These are phyloP conservation scores for Epichloe glyceriae DNA, from an alignment of 2,329 filamentous ascomycete genomes.

Conservation along the genomic window DNA sequence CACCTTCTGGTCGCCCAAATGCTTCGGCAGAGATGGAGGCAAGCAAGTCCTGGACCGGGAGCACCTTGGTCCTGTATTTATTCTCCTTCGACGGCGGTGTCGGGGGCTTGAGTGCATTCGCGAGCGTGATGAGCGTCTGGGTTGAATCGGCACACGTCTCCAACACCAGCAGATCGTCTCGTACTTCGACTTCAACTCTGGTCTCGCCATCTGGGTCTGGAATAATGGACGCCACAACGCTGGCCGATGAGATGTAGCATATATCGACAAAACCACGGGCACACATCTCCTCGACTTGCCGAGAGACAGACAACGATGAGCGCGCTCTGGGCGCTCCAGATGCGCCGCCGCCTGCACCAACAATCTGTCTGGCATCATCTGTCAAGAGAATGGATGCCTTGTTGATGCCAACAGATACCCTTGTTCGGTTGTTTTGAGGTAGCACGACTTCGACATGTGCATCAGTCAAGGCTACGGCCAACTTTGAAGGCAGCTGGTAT, in stretches of 20 bases:
- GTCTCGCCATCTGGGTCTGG: conserved; percentile 36
- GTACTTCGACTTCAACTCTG: conserved; percentile 67
- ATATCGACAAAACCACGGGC: conserved; percentile 71
- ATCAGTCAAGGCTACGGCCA: conserved; percentile 66
- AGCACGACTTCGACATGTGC: conserved; percentile 57
- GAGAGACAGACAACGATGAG: conserved; percentile 25
- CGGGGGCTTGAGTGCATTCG: conserved; percentile 72
- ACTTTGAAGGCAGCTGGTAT: conserved; percentile 59
- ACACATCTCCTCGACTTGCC: conserved; percentile 44
- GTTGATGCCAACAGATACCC: conserved; percentile 53
- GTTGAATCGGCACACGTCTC: conserved; percentile 97
- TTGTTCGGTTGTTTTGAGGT: conserved; percentile 50
- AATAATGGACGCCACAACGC: conserved; percentile 48
- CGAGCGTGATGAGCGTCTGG: conserved; percentile 70
- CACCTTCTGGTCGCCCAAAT: conserved; percentile 49
- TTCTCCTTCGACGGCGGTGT: conserved; percentile 67
- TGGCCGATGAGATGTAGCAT: conserved; percentile 75
- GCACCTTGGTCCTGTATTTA: conserved; percentile 77
- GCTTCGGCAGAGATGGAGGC: conserved; percentile 83
- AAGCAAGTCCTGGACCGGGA: conserved; percentile 78
- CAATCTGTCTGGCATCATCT: conserved; percentile 47
- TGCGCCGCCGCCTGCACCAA: conserved; percentile 8
- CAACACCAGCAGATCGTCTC: conserved; percentile 75
- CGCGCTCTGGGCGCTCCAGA: conserved; percentile 12
- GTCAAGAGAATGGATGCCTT: conserved; percentile 76